These are phyloP conservation scores for Nakazawaea ambrosiae DNA, from an alignment of 805 yeast genomes.

Conservation along the genomic window DNA sequence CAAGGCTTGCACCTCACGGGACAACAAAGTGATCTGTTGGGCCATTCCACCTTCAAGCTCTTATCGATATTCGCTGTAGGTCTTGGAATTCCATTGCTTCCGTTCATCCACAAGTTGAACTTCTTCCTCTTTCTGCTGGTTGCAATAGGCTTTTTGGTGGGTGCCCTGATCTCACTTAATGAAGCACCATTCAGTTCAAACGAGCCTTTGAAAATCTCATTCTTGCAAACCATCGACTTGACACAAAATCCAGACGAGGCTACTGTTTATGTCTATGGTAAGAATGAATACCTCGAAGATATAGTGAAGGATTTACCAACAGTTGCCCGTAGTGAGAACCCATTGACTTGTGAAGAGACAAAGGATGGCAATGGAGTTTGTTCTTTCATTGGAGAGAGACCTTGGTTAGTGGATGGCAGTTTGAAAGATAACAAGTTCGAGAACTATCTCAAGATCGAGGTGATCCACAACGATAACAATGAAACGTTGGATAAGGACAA, in stretches of 20 bases:
- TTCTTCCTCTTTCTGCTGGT: conserved; percentile 37
- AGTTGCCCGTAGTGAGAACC: conserved; percentile 27
- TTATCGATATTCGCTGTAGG: conserved; percentile 28
- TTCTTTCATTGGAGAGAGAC: conserved; percentile 38
- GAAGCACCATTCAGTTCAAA: conserved; percentile 51
- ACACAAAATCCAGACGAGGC: conserved; percentile 23
- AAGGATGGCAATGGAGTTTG: conserved; percentile 43
- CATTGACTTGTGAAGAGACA: conserved; percentile 19
- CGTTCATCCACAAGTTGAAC: conserved; percentile 66
- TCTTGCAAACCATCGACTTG: conserved; percentile 55
- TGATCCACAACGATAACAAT: conserved; percentile 42
- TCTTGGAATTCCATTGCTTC: conserved; percentile 46
- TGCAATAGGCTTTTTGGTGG: conserved; percentile 28
- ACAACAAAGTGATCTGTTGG: conserved; percentile 52
- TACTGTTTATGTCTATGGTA: conserved; percentile 41
- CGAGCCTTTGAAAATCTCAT: conserved; percentile 67
- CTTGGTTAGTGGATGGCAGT: conserved; percentile 37
- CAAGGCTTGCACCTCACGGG: conserved; percentile 65
- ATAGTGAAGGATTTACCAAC: conserved; percentile 61
- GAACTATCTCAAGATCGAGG: conserved; percentile 42
- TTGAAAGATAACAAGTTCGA: conserved; percentile 24
- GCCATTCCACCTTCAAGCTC: conserved; percentile 29
- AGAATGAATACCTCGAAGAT: conserved; percentile 38
- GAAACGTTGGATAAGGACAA: conserved; percentile 21
- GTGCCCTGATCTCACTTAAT: conserved; percentile 30